Conservation (phyloP, 345 rosid species). For the Aquilaria sinensis region DNA sequence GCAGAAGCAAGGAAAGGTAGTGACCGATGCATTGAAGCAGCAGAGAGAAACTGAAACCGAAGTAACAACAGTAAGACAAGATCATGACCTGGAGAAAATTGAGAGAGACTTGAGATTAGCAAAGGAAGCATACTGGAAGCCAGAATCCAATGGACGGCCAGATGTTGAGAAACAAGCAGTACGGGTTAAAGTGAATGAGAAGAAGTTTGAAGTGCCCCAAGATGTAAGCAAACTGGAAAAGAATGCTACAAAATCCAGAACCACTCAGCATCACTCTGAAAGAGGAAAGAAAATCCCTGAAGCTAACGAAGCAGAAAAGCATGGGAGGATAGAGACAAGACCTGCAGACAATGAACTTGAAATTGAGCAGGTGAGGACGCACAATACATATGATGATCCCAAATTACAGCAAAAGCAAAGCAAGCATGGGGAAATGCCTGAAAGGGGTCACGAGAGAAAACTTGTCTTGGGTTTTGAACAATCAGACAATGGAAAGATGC, state of each 20-base stretch:
- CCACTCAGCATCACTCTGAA: slow-evolving; percentile 23
- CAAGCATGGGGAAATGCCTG: no score
- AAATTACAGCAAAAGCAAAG: no score
- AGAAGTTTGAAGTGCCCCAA: slow-evolving; percentile 23
- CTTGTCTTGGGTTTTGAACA: slow-evolving; percentile 12
- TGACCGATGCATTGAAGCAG: slow-evolving; percentile 24
- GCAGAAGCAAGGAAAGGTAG: slow-evolving; percentile 31
- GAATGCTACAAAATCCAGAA: slow-evolving; percentile 28
- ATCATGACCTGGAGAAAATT: slow-evolving; percentile 24
- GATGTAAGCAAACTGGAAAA: slow-evolving; percentile 30
- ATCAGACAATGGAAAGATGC: slow-evolving; percentile 41
- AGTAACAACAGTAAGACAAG: slow-evolving; percentile 30
- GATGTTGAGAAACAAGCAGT: slow-evolving; percentile 29
- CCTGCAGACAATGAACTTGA: slow-evolving; percentile 24
- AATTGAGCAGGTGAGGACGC: slow-evolving; percentile 21
- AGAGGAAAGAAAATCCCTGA: slow-evolving; percentile 27
- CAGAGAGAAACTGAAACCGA: slow-evolving; percentile 23
- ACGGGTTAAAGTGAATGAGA: slow-evolving; percentile 22
- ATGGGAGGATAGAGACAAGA: slow-evolving; percentile 26
- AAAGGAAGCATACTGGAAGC: slow-evolving; percentile 18
- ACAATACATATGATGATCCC: no score
- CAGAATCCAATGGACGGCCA: slow-evolving; percentile 18
- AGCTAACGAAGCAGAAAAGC: slow-evolving; percentile 25
- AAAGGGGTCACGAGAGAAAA: no score
- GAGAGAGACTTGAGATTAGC: slow-evolving; percentile 21